Base-by-base conservation (phyloP, 768 basidiomycete species). In the Mycena indigotica region DNA sequence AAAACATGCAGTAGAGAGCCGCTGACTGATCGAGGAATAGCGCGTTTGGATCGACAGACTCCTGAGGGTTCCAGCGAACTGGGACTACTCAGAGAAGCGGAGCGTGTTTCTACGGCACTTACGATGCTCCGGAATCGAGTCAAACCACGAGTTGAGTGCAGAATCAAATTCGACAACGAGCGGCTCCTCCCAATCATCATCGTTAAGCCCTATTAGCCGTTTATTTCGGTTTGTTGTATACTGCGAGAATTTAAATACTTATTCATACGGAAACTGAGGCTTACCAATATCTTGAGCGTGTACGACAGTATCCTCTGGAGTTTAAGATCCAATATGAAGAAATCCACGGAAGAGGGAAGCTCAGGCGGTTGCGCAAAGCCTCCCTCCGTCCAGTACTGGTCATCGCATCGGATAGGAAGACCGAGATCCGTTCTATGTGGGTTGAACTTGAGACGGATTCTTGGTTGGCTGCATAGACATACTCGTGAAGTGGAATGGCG, bases 11-110 rank as follows among this genome's bases (percentile, higher is more conserved):
- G 50, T 57, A 21, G 39, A 57, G 41, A 5, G 24, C 41, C 12
- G 56, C 56, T 0, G 56, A 51, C 28, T 57, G 56, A 50, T 57
- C 56, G 50, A 57, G 45, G 29, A 52, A 52, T 2, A 46, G 12
- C 1, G 5, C 2, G 23, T 52, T 30, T 5, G 26, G 28, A 13
- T 25, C 10, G 6, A 26, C 6, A 5, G 12, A 4, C 13, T 23
- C 46, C 13, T 48, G 13, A 12, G 46, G 24, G 46, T 48, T 48
- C 46, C 46, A 48, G 12, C 12, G 21, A 6, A 48, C 46, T 48
- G 19, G 8, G 13, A 28, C 25, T 48, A 6, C 6, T 48, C 46
- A 48, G 24, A 8, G 16, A 23, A 21, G 8, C 19, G 21, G 5
- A 21, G 46, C 8, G 24, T 5, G 13, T 12, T 13, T 6, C 12